A percentile compares a stretch with the other conserved stretches of the same genome.
These are phyloP conservation scores for Geosmithia flava DNA, from an alignment of 2,329 filamentous ascomycete species.

Conservation along the genomic window DNA sequence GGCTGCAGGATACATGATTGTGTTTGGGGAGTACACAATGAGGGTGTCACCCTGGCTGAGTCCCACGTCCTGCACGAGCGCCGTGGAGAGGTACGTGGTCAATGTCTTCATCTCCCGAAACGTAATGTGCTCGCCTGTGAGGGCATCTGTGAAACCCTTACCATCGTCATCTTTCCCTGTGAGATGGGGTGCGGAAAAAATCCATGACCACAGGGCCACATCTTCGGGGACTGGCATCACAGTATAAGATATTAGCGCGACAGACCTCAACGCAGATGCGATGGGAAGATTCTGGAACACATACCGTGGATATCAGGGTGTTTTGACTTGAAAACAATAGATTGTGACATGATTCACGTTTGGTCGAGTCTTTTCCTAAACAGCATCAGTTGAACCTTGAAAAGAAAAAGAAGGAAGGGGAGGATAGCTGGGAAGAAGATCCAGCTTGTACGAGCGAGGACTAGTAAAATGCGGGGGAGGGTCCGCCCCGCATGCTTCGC, in stretches of 20 bases:
- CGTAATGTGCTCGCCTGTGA: constrained; percentile 43
- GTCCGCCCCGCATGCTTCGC: neutral
- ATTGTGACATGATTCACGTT: neutral
- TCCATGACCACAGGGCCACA: constrained; percentile 47
- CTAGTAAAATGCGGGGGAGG: neutral
- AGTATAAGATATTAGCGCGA: too few relatives aligned
- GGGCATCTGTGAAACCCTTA: constrained; percentile 43
- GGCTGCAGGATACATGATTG: constrained; percentile 54
- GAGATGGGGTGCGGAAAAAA: constrained; percentile 43
- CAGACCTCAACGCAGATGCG: too few relatives aligned
- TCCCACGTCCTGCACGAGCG: constrained; percentile 40
- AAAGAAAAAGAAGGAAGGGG: neutral
- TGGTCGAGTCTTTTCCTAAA: neutral
- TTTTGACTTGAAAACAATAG: neutral
- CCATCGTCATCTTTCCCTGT: constrained; percentile 20
- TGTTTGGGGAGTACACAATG: constrained; percentile 50
- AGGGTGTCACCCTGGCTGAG: constrained; percentile 43
- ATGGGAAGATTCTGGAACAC: neutral
- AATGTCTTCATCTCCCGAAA: constrained; percentile 45
- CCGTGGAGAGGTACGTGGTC: constrained; percentile 47
- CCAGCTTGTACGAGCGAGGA: too few relatives aligned
- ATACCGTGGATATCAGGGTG: constrained; percentile 1
- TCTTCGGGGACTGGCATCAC: constrained; percentile 32
- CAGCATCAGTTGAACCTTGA: too few relatives aligned
- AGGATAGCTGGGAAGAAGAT: neutral